A percentile compares a stretch with the other conserved stretches of the same genome.
Evolutionary conservation across 2,329 filamentous ascomycete species (phyloP).

Genomic region (Thielaviopsis ethacetica): DNA sequence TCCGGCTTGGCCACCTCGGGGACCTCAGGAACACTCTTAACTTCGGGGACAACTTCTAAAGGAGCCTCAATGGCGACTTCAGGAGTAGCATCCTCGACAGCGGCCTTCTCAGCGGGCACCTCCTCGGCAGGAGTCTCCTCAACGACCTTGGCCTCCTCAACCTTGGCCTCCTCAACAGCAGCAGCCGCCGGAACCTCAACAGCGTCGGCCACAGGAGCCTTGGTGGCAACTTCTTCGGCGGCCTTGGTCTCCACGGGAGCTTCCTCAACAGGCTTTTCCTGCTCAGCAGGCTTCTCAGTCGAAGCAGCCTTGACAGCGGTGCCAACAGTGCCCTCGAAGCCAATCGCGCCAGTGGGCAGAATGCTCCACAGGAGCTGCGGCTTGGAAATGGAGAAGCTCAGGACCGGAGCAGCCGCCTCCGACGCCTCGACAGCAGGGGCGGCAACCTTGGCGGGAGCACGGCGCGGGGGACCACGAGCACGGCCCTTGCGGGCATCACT

Average conservation of each 20-base stretch:
- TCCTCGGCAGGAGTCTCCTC: too few relatives aligned
- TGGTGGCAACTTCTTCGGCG: slow-evolving; percentile 1
- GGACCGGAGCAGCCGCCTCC: slow-evolving; percentile 18
- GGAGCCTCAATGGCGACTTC: neutral
- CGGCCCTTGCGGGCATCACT: slow-evolving; percentile 79
- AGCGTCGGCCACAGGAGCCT: slow-evolving; percentile 13
- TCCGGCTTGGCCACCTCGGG: neutral
- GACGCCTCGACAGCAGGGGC: slow-evolving; percentile 20
- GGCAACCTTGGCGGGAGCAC: slow-evolving; percentile 42
- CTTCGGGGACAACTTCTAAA: neutral
- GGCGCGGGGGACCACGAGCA: slow-evolving; percentile 70
- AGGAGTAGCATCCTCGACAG: neutral
- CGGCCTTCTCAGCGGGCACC: slow-evolving; percentile 11
- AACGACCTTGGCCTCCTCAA: too few relatives aligned
- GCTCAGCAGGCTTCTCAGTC: neutral
- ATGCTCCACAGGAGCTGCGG: slow-evolving; percentile 36
- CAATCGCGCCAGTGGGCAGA: slow-evolving; percentile 29
- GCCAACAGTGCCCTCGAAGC: slow-evolving; percentile 23
- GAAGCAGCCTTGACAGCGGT: slow-evolving; percentile 3
- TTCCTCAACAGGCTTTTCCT: neutral
- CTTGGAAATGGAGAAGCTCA: slow-evolving; percentile 29
- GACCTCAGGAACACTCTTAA: neutral
- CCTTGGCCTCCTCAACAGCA: too few relatives aligned
- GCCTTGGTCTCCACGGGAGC: neutral
- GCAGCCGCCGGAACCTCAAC: neutral